Evolutionary conservation across 345 rosid genomes (phyloP), one percentile per base, ranked within the genome.

Genomic region (Populus alba): DNA sequence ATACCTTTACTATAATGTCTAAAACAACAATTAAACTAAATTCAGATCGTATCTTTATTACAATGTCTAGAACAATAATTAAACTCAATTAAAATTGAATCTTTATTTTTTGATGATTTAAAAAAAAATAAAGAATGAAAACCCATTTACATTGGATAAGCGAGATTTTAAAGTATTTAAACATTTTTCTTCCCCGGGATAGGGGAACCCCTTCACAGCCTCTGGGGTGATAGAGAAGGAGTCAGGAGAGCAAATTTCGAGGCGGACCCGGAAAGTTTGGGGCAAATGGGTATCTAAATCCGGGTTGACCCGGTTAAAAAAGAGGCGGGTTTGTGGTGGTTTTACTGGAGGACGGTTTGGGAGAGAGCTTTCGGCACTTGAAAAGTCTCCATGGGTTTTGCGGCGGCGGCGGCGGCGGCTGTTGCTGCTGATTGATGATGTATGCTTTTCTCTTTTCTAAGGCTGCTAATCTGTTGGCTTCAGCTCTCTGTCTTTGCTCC

Each of bases 161-260:
- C 83, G 84, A 73, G 83, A 85, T 8, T 39, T 69, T 83, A 95
- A 80, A 75, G 85, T 83, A 75, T 78, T 80, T 66, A 89, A 84
- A 67, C 92, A 90, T 62, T 85, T 89, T 37, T 87, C 87, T 77
- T 85, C 91, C 51, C 90, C 93, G 0, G 90, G 97, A 86, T 80
- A 91, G 7, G 73, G n/a, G 73, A 87, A 90, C 70, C 95, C 91
- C 57, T 75, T 57, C 61, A 85, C 23, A 45, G 83, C 85, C 73
- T 75, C 79, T 15, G 95, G 95, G 51, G 92, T 87, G 69, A 86
- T 85, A 9, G 92, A 87, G 82, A 95, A 95, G 72, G 95, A 91
- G 81, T 95, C 95, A 37, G 96, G 92, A 29, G 97, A 90, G 87
- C 91, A 91, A 33, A 95, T 90, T 88, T 95, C 99, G 66, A 95